phyloP scores from a whole-genome alignment of 495 filamentous ascomycete genomes.

The Talaromyces liani region DNA sequence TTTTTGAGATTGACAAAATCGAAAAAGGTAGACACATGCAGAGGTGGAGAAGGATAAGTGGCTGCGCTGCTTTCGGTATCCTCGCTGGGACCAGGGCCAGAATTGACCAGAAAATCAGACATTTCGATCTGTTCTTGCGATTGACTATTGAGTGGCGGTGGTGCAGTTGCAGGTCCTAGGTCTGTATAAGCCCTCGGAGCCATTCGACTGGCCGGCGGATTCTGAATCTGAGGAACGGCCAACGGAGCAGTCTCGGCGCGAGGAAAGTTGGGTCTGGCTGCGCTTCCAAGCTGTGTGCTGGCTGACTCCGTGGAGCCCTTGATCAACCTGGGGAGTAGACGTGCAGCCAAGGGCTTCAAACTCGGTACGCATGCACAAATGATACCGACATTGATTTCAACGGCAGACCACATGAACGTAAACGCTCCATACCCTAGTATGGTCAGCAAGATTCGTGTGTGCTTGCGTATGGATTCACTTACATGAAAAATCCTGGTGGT shows the following conservation, averaged over 20 bases:
- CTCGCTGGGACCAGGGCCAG: conserved; percentile 9
- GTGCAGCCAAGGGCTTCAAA: conserved; percentile 75
- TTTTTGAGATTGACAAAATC: conserved; percentile 78
- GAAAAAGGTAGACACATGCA: conserved; percentile 48
- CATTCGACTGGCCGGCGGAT: conserved; percentile 13
- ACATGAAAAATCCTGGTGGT: conserved; percentile 47
- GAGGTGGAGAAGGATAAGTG: conserved; percentile 24
- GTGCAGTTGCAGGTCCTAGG: not conserved
- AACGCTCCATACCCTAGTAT: conserved; percentile 62
- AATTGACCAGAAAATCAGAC: conserved; percentile 26
- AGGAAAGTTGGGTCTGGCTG: conserved; percentile 4
- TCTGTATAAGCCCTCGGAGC: conserved; percentile 12
- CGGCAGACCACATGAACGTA: conserved; percentile 86
- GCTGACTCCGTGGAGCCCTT: conserved; percentile 37
- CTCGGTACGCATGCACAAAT: conserved; percentile 84
- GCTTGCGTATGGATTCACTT: no score
- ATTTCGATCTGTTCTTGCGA: conserved; percentile 19
- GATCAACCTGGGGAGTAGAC: conserved; percentile 66
- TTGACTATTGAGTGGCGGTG: not conserved
- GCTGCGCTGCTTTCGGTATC: conserved; percentile 23
- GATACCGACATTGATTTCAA: conserved; percentile 86
- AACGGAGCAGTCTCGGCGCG: conserved; percentile 1
- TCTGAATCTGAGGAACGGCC: conserved; percentile 10
- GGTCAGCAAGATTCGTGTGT: not conserved
- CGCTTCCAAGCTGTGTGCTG: conserved; percentile 9